phyloP scores from a whole-genome alignment of 2,329 filamentous ascomycete genomes.

The Colletotrichum somersetense region DNA sequence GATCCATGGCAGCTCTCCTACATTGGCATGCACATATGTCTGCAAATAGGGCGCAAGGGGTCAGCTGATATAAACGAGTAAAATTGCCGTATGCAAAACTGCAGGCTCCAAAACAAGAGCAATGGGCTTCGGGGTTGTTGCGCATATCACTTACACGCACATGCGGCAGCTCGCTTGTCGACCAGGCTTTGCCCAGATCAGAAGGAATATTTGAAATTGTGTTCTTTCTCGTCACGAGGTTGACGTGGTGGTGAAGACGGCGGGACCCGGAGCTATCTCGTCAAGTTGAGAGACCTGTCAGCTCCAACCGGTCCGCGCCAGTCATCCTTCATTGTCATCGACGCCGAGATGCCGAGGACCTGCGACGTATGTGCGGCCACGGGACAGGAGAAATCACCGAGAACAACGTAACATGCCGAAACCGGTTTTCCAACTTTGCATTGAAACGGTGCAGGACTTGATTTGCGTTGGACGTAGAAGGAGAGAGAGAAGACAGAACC shows the following conservation, averaged over 20 bases:
- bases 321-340: not conserved
- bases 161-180: not conserved
- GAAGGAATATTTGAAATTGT: not conserved
- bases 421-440: not conserved
- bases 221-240: not conserved
- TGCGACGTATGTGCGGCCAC: not conserved
- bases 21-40: not conserved
- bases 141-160: not conserved
- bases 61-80: not conserved
- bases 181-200: not conserved
- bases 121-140: not conserved
- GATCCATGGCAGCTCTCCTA: not conserved
- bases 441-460: not conserved
- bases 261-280: not conserved
- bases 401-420: constrained; percentile 9
- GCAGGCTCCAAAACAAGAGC: not conserved
- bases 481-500: not conserved
- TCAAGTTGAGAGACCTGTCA: not conserved
- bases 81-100: not conserved
- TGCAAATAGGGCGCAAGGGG: not conserved
- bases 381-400: not conserved
- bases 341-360: constrained; percentile 3
- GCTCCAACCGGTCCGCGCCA: not conserved
- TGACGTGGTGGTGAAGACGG: no score
- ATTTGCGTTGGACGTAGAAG: not conserved